Percentiles rank a stretch among this genome's conserved stretches.
phyloP scores from a whole-genome alignment of 225 moss, liverwort and hornwort genomes.

The Sphagnum tenellum region DNA sequence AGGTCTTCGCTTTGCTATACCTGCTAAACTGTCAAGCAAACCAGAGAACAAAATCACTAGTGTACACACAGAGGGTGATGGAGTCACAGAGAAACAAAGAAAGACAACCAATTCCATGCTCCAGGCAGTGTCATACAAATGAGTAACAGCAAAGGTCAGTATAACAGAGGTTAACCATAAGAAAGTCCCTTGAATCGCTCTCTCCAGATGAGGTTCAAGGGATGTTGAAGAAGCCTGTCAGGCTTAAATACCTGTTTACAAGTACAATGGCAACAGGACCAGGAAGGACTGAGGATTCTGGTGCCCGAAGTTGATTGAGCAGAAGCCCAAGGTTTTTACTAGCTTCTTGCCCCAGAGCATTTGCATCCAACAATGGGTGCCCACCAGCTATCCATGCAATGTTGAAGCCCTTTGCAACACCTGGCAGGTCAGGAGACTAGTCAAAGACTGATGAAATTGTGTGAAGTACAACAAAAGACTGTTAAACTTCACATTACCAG shows the following conservation, averaged over 20 bases:
- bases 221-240: too few relatives aligned
- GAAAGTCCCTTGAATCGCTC: too few relatives aligned
- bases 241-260: constrained; percentile 67
- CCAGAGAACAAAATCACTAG: not conserved
- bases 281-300: constrained; percentile 91
- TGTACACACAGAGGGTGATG: constrained; percentile 7
- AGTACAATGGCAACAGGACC: constrained; percentile 99
- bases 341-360: constrained; percentile 97
- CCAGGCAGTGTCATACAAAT: too few relatives aligned
- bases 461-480: too few relatives aligned
- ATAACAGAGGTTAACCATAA: too few relatives aligned
- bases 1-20: constrained; percentile 94
- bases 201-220: too few relatives aligned
- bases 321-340: constrained; percentile 90
- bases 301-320: constrained; percentile 82
- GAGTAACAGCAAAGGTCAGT: too few relatives aligned
- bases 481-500: too few relatives aligned
- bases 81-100: not conserved
- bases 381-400: constrained; percentile 94
- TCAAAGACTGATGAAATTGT: not conserved
- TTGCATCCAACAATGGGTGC: constrained; percentile 86
- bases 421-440: constrained; percentile 24
- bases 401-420: constrained; percentile 70
- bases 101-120: too few relatives aligned
- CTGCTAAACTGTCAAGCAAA: constrained; percentile 79